Base-by-base conservation (phyloP, 768 basidiomycete genomes). In the Daedaleopsis nitida region DNA sequence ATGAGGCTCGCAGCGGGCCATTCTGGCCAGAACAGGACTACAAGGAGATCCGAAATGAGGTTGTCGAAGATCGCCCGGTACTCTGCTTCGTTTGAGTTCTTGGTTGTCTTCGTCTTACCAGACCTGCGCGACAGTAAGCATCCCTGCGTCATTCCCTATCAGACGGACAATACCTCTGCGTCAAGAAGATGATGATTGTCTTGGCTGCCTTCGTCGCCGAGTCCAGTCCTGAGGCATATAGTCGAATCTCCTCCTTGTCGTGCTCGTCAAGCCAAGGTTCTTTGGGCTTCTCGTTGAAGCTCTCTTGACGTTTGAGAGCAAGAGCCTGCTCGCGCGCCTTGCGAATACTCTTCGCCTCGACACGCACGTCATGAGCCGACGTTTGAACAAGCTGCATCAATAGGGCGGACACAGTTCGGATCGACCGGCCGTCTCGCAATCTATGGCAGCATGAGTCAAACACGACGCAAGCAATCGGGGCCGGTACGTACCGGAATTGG, bases 361-460 rank as follows among this genome's bases (percentile, higher is more conserved):
- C 71, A 17, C 87, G 81, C n/a, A 96, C 86, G 65, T 94, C 92
- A 64, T 93, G 89, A 0, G 93, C 88, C 5, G 94, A 96, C 0
- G 94, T 96, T 70, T 99, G 97, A 1, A 98, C 89, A n/a, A 99
- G 87, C 66, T 98, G 96, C 19, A 99, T 80, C 11, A 99, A 80
- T 7, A 99, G 79, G 0, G 96, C 96, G 2, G 94, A 96, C 13
- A 96, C 90, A 1, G 94, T 97, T 52, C 96, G 87, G 55, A 99
- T 98, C 0, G 94, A 89, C 9, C 86, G 85, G 0, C 96, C 96
- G 69, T 96, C 92, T 11, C 94, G 86, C 19, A 98, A 78, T 34
- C 96, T 98, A 66, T n/a, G 52, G 8, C 24, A 32, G 45, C 39
- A 17, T 27, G 54, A 43, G 32, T 32, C 13, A 39, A 39, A 27